Evolutionary conservation across 495 filamentous ascomycete genomes (phyloP), one percentile per base, ranked within the genome.

Genomic region (Penicillium psychrofluorescens): DNA sequence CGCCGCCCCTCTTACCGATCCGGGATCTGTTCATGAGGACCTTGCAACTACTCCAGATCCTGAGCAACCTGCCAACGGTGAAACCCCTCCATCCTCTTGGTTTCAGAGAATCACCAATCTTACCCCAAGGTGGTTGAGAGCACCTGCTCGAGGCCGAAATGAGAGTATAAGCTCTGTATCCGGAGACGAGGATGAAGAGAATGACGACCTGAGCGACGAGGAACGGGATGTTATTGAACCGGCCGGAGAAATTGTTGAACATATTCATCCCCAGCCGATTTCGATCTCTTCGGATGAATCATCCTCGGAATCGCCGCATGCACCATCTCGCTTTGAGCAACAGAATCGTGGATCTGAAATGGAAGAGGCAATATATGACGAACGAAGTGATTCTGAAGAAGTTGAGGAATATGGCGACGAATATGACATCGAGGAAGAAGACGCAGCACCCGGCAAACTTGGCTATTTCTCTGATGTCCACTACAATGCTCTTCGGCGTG

Each of bases 41-140:
- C 37, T 48, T 12, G 43, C 51, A 15, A 43, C 51, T 12, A 68
- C 65, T 32, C 63, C 67, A n/a, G 44, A 49, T 11, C 53, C 38
- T 38, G 36, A 44, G 29, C 54, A 38, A 11, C 52, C 45, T 28
- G 41, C 48, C 13, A 49, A 43, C 29, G 48, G 38, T 9, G 43
- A 60, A 8, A 48, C 35, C 12, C 59, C 53, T 36, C 47, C 51
- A 45, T 64, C 66, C 45, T 63, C 67, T 40, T 69, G 64, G 67
- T 63, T 67, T 39, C 52, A 61, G 36, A 54, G 42, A 51, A 61
- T 71, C 36, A 62, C 62, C n/a, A 65, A 54, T 46, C 44, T 68
- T 35, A 71, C 66, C 1, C 67, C 67, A 10, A 50, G 56, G 47
- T 71, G 67, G 67, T 43, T 69, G 44, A 68, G 62, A 58, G 61